Evolutionary conservation across 2,329 filamentous ascomycete genomes (phyloP), one percentile per base, ranked within the genome.

Genomic region (Chrysosporium keratinophilum): DNA sequence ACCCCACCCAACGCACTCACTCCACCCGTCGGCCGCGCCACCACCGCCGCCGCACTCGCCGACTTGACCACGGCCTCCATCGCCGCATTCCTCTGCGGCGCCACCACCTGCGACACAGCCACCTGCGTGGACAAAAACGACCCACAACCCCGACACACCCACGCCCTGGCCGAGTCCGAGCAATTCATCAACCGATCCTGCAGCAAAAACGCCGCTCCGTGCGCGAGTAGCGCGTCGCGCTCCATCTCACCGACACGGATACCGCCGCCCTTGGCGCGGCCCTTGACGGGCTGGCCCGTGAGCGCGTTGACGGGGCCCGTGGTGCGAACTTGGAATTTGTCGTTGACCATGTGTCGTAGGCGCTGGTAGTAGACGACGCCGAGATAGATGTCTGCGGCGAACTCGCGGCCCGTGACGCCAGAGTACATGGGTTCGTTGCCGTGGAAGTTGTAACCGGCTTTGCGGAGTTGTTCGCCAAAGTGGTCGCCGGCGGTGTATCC

Each of bases 241-340:
- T 98, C 93, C 93, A 98, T 98, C 72, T 98, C 93, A 72, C 93
- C 93, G 31, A 98, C 91, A 77, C 93, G 89, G 67, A 98, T 96
- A 83, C 93, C 93, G 74, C 93, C 93, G 66, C 91, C 93, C 71
- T 91, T 88, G 69, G 94, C 93, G 69, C 93, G 80, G 59, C 93
- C 93, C 76, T 97, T 96, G 77, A 98, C 93, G 40, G 93, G 93
- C 69, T 98, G 93, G 33, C 91, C 90, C 0, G 91, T 97, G 14
- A 93, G 82, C 20, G 85, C 81, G 53, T 93, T 93, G 42, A 96
- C 85, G 0, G 90, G 90, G 53, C 93, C 93, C 0, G 93, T 97
- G 2, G 93, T 97, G 71, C 93, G 84, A 54, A 97, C 93, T 71
- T 98, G 93, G 78, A 87, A 98, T 73, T 98, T 98, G 73, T 98